Percentiles rank a stretch among this genome's conserved stretches.
These are phyloP conservation scores for Chlorella ohadii DNA, from an alignment of 139 green algal species.

Conservation along the genomic window DNA sequence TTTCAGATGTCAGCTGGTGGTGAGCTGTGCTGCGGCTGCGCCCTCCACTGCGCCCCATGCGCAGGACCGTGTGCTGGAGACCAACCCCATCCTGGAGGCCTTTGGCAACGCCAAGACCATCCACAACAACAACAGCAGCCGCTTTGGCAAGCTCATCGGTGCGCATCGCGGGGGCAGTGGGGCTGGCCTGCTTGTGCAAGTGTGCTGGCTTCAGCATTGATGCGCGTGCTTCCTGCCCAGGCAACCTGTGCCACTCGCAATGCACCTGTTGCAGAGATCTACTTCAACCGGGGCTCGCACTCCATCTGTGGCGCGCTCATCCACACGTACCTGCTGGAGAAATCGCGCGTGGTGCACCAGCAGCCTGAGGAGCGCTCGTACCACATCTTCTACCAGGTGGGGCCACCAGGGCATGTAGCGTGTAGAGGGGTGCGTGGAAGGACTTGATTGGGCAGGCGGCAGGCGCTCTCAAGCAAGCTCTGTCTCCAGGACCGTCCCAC, in stretches of 20 bases:
- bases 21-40: too few species aligned
- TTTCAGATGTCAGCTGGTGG: too few species aligned
- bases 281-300: slow-evolving; percentile 78
- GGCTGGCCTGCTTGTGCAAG: neutral
- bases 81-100: slow-evolving; percentile 94
- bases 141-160: slow-evolving; percentile 95
- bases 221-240: neutral
- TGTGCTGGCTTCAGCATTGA: too few species aligned
- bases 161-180: slow-evolving; percentile 47
- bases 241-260: neutral
- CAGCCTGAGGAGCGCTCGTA: slow-evolving; percentile 83
- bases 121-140: slow-evolving; percentile 89
- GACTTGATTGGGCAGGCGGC: neutral
- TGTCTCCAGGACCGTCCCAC: too few species aligned
- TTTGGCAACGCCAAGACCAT: slow-evolving; percentile 98
- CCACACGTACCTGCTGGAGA: slow-evolving; percentile 95
- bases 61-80: slow-evolving; percentile 76
- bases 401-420: too few species aligned
- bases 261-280: slow-evolving; percentile 57
- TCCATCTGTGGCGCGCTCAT: slow-evolving; percentile 77
- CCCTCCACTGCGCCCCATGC: too few species aligned
- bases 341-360: slow-evolving; percentile 68
- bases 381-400: slow-evolving; percentile 96
- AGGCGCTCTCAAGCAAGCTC: neutral
- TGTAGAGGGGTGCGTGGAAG: neutral